Evolutionary conservation across 352 stramenopile species (phyloP), one percentile per base, ranked within the genome.

Genomic region (Globisporangium emineosum): DNA sequence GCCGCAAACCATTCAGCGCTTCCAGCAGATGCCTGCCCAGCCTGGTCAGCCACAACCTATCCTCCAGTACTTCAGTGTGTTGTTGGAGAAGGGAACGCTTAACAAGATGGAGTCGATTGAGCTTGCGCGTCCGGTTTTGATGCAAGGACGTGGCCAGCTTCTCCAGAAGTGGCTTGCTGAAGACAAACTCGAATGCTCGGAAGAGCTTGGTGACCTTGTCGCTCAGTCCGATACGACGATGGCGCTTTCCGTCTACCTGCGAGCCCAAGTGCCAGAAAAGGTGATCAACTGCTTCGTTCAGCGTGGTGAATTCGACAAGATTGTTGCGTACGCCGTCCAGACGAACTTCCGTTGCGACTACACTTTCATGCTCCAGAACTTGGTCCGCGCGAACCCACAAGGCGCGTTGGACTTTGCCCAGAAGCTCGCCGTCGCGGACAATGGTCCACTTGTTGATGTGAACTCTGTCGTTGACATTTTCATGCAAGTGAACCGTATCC

Each of bases 151-250:
- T 60, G 94, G 94, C 8, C 94, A 99, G 67, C 85, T 99, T 32
- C 84, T 99, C 66, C 97, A 99, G 79, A 99, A 99, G 78, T 99
- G 97, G 97, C 85, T 99, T 25, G 98, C 97, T 23, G 98, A 99
- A 73, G 97, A 99, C 81, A 99, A 99, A 82, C 83, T 99, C 37
- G 90, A 98, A 66, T 98, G 94, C 76, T 99, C 94, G 0, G 97
- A 99, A 71, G 92, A 98, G 72, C 86, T 99, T 21, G 97, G 97
- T 74, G 97, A 99, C 73, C 85, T 99, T 62, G 97, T 99, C 29
- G 90, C 89, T 56, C 87, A 94, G 57, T 89, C 91, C 45, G 97
- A 99, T 78, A 96, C 92, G 9, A 99, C 96, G 9, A 98, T 99
- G 93, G 98, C 98, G 6, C 84, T 99, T 45, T 98, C 91, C 45